phyloP scores from a whole-genome alignment of 768 basidiomycete species.

The Lentinula aciculospora region DNA sequence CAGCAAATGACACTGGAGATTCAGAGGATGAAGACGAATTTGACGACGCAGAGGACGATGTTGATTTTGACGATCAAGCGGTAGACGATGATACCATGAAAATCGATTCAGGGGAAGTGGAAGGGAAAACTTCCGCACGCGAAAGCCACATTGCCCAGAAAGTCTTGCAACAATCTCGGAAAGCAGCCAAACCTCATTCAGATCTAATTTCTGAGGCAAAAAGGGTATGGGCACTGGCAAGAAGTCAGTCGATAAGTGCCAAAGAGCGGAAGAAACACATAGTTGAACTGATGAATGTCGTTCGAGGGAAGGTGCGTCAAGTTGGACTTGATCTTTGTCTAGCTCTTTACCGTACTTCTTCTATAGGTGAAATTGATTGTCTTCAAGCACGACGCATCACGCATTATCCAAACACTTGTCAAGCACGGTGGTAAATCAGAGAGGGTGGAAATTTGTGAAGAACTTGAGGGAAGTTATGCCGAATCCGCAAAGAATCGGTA shows the following conservation, averaged over 20 bases:
- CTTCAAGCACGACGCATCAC: slow-evolving; percentile 88
- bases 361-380: not conserved
- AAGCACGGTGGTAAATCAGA: slow-evolving; percentile 76
- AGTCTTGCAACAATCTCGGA: slow-evolving; percentile 59
- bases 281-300: slow-evolving; percentile 64
- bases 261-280: slow-evolving; percentile 74
- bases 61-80: slow-evolving; percentile 25
- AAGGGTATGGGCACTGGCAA: slow-evolving; percentile 69
- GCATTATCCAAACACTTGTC: slow-evolving; percentile 77
- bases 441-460: slow-evolving; percentile 73
- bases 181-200: slow-evolving; percentile 75
- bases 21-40: slow-evolving; percentile 29
- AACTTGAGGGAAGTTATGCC: slow-evolving; percentile 77
- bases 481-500: slow-evolving; percentile 84
- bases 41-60: slow-evolving; percentile 35
- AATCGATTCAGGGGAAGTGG: slow-evolving; percentile 26
- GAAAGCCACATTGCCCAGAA: slow-evolving; percentile 75
- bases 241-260: slow-evolving; percentile 54
- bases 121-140: slow-evolving; percentile 40
- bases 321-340: slow-evolving; percentile 36
- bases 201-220: slow-evolving; percentile 67
- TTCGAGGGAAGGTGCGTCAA: slow-evolving; percentile 79
- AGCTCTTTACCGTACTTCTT: not conserved
- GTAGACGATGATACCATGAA: slow-evolving; percentile 24
- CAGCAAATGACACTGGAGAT: slow-evolving; percentile 1